Base-by-base conservation (phyloP, 495 filamentous ascomycete genomes). In the Xylaria castorea region DNA sequence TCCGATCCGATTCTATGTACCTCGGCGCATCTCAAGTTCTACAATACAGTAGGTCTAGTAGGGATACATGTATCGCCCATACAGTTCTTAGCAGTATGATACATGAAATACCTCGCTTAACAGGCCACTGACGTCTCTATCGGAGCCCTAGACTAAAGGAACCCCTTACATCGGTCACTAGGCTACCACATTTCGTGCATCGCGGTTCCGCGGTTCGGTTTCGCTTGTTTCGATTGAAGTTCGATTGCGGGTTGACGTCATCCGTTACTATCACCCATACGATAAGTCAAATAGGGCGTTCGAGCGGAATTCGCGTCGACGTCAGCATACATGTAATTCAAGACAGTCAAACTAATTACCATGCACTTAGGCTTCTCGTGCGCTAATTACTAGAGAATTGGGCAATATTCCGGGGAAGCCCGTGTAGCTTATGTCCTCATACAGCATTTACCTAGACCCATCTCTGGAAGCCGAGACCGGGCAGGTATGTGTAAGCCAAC, bases 111-210 rank as follows among this genome's bases (percentile, higher is more conserved):
- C 25, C 22, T 27, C 58, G 46, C 7, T 50, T 20, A 7, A 3
- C 42, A 16, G 42, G 42, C 12, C 42, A 16, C 42, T 44, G 16
- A 44, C 42, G 42, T 14, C 42, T 22, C 27, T 32, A 8, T 55
- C n/a, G 22, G 51, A 25, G n/a, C n/a, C n/a, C n/a, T n/a, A n/a
- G n/a, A n/a, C n/a, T n/a, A 55, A 22, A 27, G n/a, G 12, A 27
- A 3, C 12, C 53, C 48, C 50, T 7, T 42, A 42, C 38, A 42
- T 12, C 38, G 38, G 38, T 2, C 14, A 42, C 38, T 44, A 64
- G 61, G 61, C 38, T 64, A 64, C 60, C 60, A 44, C 9, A 63
- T 62, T 62, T 63, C 16, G 60, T 63, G 36, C 61, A 44, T 46
- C 18, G 58, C 34, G 58, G 32, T 38, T 61, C 9, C 60, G 38